phyloP scores from a whole-genome alignment of 257 asterid species.

The Craterostigma plantagineum region DNA sequence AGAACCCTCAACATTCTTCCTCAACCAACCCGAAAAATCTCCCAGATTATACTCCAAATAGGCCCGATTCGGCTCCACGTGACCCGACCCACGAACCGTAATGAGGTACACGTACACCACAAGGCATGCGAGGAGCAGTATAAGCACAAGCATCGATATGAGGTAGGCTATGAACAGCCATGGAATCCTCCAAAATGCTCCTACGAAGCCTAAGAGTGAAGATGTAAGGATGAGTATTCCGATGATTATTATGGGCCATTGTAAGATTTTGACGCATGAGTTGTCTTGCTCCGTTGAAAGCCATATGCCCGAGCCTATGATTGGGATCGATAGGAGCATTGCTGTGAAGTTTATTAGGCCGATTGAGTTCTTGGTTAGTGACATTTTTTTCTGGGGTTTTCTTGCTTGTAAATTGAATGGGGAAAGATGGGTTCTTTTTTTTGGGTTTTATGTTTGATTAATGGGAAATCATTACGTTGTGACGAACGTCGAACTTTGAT shows the following conservation, averaged over 20 bases:
- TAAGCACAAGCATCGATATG: conserved; percentile 58
- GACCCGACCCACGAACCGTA: conserved; percentile 54
- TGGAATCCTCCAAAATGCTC: conserved; percentile 68
- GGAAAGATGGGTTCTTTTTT: too few species aligned
- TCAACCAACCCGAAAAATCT: conserved; percentile 50
- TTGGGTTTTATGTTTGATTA: too few species aligned
- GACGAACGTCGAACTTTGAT: too few species aligned
- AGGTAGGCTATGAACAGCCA: conserved; percentile 46
- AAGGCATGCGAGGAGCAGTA: conserved; percentile 42
- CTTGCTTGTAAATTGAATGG: too few species aligned
- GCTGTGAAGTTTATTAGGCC: conserved; percentile 65
- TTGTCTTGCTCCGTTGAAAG: conserved; percentile 57
- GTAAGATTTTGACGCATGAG: conserved; percentile 56
- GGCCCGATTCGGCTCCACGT: conserved; percentile 47
- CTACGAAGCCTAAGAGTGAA: conserved; percentile 51
- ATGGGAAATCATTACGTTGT: too few species aligned
- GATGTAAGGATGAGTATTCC: conserved; percentile 45
- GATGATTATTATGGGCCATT: conserved; percentile 67
- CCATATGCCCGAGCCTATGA: conserved; percentile 84
- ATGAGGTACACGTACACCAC: conserved; percentile 70
- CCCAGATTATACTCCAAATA: conserved; percentile 60
- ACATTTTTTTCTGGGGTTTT: conserved; percentile 22
- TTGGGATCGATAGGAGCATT: conserved; percentile 59
- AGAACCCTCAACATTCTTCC: conserved; percentile 43
- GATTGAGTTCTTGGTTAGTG: conserved; percentile 47